Evolutionary conservation across 2,329 filamentous ascomycete genomes (phyloP), one percentile per base, ranked within the genome.

Genomic region (Claviceps quebecensis): DNA sequence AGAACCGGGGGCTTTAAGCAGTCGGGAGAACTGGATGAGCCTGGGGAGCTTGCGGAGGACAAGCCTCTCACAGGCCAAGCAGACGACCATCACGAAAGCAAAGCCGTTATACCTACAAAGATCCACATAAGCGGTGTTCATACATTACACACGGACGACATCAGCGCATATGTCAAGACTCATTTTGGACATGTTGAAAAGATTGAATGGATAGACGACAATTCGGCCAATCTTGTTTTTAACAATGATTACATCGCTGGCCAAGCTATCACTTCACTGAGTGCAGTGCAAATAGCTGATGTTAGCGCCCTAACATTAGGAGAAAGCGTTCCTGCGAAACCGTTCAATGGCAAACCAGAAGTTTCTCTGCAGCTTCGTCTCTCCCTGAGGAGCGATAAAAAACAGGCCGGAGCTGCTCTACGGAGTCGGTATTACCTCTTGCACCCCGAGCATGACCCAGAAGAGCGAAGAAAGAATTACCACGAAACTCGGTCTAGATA

Each of bases 191-290:
- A 67, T 14, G 72, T 82, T 52, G 71, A 77, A 52, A 76, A 78
- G 55, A 74, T 96, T 56, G 89, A 97, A 69, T 98, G 93, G 93
- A 88, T 98, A 57, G 87, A 97, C 65, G 93, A 98, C 66, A 83
- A 80, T 6, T 91, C 88, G 0, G 87, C 88, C 55, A 97, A 97
- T 63, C 73, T 96, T 50, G 68, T 95, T 49, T 97, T 93, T 69
- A 72, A 69, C 40, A 74, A 74, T 6, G 72, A 79, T 14, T 62
- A 66, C 23, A 63, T 65, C 6, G 79, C 79, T 1, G 68, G 72
- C 17, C 72, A 78, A 46, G 81, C 80, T 17, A 67, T 84, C 19
- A 60, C 69, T 26, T 71, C 77, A 6, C 71, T 84, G 29, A 69
- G 74, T 52, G 68, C 69, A 17, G 65, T 77, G 17, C 66, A 78